These are phyloP conservation scores for Rhodotorula sp. DNA, from an alignment of 1,284 basidiomycete species.

Conservation along the genomic window DNA sequence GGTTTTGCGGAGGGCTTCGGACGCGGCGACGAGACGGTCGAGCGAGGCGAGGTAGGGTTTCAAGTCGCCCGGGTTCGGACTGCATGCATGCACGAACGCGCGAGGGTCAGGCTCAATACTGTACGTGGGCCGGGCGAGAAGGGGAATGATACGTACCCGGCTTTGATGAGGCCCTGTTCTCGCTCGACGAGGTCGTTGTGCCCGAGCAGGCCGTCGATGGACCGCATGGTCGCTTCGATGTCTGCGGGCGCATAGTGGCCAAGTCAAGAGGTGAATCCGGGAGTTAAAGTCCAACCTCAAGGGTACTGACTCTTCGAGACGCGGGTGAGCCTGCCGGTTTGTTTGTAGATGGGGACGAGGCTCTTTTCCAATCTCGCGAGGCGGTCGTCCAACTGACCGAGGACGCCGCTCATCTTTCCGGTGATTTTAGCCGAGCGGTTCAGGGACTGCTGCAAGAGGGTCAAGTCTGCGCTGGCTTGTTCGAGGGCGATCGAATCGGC, in stretches of 20 bases:
- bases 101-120: background rate
- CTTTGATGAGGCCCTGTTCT: slow-evolving; percentile 41
- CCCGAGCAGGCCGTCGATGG: slow-evolving; percentile 43
- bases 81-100: background rate
- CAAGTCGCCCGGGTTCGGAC: slow-evolving; percentile 33
- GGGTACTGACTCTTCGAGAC: slow-evolving; percentile 35
- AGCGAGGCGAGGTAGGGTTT: slow-evolving; percentile 36
- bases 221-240: slow-evolving; percentile 41
- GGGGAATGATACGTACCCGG: slow-evolving; percentile 9
- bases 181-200: slow-evolving; percentile 44
- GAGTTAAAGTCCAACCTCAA: background rate
- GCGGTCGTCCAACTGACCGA: slow-evolving; percentile 52
- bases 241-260: slow-evolving; percentile 20
- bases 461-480: slow-evolving; percentile 48
- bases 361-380: slow-evolving; percentile 42
- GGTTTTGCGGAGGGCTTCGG: slow-evolving; percentile 39
- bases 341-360: slow-evolving; percentile 43
- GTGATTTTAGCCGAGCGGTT: slow-evolving; percentile 49
- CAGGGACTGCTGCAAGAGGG: slow-evolving; percentile 51
- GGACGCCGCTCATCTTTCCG: slow-evolving; percentile 49
- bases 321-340: slow-evolving; percentile 37
- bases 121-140: no score
- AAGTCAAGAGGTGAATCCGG: background rate
- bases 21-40: slow-evolving; percentile 35
- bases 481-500: slow-evolving; percentile 30